Conservation (phyloP, 2,329 filamentous ascomycete genomes). For the Paecilomyces dactylethromorphus region DNA sequence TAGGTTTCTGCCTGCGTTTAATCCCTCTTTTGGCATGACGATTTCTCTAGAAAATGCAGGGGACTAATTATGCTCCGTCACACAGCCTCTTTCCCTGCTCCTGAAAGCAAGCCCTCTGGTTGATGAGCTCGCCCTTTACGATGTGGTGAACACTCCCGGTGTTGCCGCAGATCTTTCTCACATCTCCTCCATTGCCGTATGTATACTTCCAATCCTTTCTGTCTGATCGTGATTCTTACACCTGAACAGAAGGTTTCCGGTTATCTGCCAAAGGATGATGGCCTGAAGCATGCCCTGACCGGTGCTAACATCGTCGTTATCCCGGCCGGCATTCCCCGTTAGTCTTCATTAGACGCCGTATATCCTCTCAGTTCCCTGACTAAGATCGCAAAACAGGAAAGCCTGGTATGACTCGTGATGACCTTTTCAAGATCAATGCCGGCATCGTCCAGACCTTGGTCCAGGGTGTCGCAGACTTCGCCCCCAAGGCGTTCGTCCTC, state of each 20-base stretch:
- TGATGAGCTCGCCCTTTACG: conserved; percentile 91
- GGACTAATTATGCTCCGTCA: conserved; percentile 2
- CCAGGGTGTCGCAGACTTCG: conserved; percentile 77
- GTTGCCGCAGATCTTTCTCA: conserved; percentile 95
- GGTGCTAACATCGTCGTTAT: conserved; percentile 95
- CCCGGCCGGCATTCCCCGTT: conserved; percentile 95
- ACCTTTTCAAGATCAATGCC: conserved; percentile 99
- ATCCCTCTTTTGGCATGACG: neutral
- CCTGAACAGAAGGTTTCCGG: conserved; percentile 68
- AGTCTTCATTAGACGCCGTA: conserved; percentile 29
- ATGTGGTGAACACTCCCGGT: conserved; percentile 98
- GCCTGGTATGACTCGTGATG: conserved; percentile 98
- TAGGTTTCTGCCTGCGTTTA: conserved; percentile 36
- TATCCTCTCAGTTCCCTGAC: neutral
- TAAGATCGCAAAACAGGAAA: conserved; percentile 59
- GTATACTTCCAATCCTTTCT: conserved; percentile 31
- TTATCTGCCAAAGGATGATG: conserved; percentile 79
- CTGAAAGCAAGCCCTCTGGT: conserved; percentile 85
- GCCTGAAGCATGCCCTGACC: conserved; percentile 80
- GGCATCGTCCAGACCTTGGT: conserved; percentile 93
- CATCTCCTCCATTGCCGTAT: conserved; percentile 81
- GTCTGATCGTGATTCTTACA: conserved; percentile 18
- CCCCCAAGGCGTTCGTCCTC: conserved; percentile 88
- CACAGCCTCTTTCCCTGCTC: conserved; percentile 87
- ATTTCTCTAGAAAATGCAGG: neutral